Evolutionary conservation across 495 filamentous ascomycete species (phyloP).

Genomic region (Rostrohypoxylon terebratum): DNA sequence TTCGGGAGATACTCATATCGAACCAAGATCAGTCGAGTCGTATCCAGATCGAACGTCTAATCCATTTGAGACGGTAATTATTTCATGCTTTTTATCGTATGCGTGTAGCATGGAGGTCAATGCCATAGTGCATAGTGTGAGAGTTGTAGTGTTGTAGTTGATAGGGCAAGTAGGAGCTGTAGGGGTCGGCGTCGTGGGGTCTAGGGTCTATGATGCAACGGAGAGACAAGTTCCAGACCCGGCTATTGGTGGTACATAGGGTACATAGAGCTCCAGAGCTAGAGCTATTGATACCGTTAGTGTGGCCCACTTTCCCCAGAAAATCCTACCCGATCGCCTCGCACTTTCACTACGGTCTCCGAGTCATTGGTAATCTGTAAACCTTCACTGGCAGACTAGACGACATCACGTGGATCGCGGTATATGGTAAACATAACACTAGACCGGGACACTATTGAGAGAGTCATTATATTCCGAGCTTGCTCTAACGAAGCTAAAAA

Average conservation of each 20-base stretch:
- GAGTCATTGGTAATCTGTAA: constrained; percentile 17
- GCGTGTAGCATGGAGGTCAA: neutral
- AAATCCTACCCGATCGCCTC: constrained; percentile 22
- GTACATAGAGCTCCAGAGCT: too few species aligned
- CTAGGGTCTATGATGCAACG: constrained; percentile 39
- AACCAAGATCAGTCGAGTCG: constrained; percentile 3
- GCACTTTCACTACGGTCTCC: constrained; percentile 11
- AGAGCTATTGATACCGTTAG: neutral
- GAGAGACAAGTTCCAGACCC: constrained; percentile 22
- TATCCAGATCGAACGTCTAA: neutral
- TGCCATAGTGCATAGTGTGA: neutral
- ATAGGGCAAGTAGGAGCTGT: neutral
- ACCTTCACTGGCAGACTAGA: constrained; percentile 2
- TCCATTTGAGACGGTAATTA: neutral
- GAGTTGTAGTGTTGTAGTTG: neutral
- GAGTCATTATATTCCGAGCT: constrained; percentile 3
- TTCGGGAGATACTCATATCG: too few species aligned
- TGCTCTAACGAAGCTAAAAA: neutral
- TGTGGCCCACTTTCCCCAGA: constrained; percentile 44
- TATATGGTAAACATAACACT: neutral
- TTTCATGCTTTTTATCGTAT: neutral
- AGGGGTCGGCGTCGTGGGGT: constrained; percentile 18
- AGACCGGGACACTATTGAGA: neutral
- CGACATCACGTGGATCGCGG: neutral
- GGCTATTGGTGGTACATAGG: constrained; percentile 23